A percentile compares a stretch with the other conserved stretches of the same genome.
phyloP scores from a whole-genome alignment of 1,284 basidiomycete genomes.

The Apiotrichum brassicae region DNA sequence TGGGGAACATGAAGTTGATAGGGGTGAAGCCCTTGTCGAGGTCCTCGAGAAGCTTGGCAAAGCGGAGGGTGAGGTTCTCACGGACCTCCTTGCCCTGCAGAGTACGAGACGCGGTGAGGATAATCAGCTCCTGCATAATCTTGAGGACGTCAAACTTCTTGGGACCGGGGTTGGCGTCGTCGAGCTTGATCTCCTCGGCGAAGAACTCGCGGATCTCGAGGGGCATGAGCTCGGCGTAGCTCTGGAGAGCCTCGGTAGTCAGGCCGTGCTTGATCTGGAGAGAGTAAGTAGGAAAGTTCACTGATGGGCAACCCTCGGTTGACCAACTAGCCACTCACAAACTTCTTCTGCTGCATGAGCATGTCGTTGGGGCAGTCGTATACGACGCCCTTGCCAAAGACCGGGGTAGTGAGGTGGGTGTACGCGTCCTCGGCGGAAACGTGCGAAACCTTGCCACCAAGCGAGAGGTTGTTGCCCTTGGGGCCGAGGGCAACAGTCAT shows the following conservation, averaged over 20 bases:
- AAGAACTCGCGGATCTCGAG: slow-evolving; percentile 73
- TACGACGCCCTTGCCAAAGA: slow-evolving; percentile 96
- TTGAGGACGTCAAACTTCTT: slow-evolving; percentile 57
- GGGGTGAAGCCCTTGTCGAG: slow-evolving; percentile 90
- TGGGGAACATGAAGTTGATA: slow-evolving; percentile 90
- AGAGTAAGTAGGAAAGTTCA: background rate
- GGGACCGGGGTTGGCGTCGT: slow-evolving; percentile 19
- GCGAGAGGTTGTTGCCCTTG: slow-evolving; percentile 88
- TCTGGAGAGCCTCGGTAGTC: slow-evolving; percentile 81
- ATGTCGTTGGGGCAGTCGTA: slow-evolving; percentile 95
- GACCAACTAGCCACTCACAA: slow-evolving; percentile 44
- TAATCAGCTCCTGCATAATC: slow-evolving; percentile 86
- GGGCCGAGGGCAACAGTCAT: slow-evolving; percentile 88
- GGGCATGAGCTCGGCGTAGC: slow-evolving; percentile 86
- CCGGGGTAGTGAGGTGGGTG: slow-evolving; percentile 83
- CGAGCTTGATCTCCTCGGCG: slow-evolving; percentile 44
- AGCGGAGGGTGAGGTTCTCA: slow-evolving; percentile 67
- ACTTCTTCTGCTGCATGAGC: slow-evolving; percentile 99
- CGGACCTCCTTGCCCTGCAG: slow-evolving; percentile 91
- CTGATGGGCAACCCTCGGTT: slow-evolving; percentile 22
- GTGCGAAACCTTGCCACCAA: slow-evolving; percentile 86
- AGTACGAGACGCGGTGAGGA: slow-evolving; percentile 86
- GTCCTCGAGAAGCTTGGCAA: slow-evolving; percentile 80
- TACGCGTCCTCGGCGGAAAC: slow-evolving; percentile 97
- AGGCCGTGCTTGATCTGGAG: slow-evolving; percentile 77